Evolutionary conservation across 2,329 filamentous ascomycete species (phyloP).

Genomic region (Hymenoscyphus infarciens): DNA sequence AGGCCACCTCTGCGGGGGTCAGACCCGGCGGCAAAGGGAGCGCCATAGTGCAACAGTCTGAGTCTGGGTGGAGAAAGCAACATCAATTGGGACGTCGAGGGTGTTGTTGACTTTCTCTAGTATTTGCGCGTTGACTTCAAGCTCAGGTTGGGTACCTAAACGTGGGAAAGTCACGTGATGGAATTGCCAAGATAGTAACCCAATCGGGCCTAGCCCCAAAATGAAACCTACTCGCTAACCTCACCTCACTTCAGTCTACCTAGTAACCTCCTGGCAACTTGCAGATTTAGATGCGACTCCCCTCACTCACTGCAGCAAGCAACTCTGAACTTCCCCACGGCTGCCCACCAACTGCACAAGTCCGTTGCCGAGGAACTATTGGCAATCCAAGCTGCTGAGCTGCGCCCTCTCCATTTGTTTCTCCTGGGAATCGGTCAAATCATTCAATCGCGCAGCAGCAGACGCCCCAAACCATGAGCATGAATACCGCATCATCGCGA

Average conservation of each 20-base stretch:
- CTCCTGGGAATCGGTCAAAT: not conserved
- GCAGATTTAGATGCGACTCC: conserved; percentile 1
- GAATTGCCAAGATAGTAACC: not conserved
- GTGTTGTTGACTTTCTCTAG: conserved; percentile 2
- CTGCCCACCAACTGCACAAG: not conserved
- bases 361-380: not conserved
- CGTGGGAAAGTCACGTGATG: too few species aligned
- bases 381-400: not conserved
- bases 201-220: not conserved
- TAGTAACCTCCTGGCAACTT: not conserved
- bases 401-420: not conserved
- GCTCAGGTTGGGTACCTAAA: too few species aligned
- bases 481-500: not conserved
- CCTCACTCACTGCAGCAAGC: not conserved
- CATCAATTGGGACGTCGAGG: not conserved
- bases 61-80: not conserved
- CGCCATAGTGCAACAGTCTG: conserved; percentile 28
- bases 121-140: not conserved
- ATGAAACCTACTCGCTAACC: too few species aligned
- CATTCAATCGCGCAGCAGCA: not conserved
- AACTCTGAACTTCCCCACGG: not conserved
- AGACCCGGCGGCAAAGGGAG: conserved; percentile 48
- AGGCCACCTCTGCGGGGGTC: conserved; percentile 83
- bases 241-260: not conserved
- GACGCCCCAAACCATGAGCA: not conserved